Percentiles rank a stretch among this genome's conserved stretches.
Conservation (phyloP, 495 filamentous ascomycete genomes). For the Aspergillus kassunensis region DNA sequence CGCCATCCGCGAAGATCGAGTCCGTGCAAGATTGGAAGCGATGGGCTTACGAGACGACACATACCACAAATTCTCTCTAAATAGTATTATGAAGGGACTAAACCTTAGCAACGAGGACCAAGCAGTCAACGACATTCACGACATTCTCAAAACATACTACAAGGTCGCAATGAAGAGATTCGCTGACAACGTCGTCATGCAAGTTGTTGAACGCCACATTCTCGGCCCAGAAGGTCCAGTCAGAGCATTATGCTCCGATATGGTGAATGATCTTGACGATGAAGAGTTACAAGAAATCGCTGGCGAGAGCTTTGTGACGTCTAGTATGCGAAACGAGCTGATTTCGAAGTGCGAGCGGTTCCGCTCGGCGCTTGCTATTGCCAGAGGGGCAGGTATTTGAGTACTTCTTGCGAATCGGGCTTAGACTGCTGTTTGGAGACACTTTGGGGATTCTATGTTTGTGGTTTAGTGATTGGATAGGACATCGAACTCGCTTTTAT, state of each 20-base stretch:
- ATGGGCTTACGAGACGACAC: not conserved
- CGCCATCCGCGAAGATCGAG: conserved; percentile 20
- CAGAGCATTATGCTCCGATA: not conserved
- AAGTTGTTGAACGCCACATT: conserved; percentile 11
- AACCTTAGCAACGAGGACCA: conserved; percentile 30
- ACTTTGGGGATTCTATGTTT: too few species aligned
- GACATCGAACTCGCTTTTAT: too few species aligned
- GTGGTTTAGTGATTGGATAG: too few species aligned
- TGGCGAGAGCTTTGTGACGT: conserved; percentile 1
- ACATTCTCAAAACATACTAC: conserved; percentile 38
- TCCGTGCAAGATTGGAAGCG: not conserved
- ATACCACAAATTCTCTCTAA: not conserved
- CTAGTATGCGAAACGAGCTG: conserved; percentile 2
- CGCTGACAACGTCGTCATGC: conserved; percentile 25
- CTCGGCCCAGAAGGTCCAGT: not conserved
- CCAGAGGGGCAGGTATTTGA: not conserved
- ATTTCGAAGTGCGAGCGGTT: not conserved
- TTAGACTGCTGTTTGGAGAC: too few species aligned
- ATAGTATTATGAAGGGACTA: not conserved
- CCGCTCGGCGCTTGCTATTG: not conserved
- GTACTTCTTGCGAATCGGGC: too few species aligned
- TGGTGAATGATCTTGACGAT: conserved; percentile 8
- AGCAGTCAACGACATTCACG: conserved; percentile 35
- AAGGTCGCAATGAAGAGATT: conserved; percentile 32
- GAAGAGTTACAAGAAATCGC: not conserved